These are phyloP conservation scores for Thraustochytrium striatum DNA, from an alignment of 352 stramenopile species.

Conservation along the genomic window DNA sequence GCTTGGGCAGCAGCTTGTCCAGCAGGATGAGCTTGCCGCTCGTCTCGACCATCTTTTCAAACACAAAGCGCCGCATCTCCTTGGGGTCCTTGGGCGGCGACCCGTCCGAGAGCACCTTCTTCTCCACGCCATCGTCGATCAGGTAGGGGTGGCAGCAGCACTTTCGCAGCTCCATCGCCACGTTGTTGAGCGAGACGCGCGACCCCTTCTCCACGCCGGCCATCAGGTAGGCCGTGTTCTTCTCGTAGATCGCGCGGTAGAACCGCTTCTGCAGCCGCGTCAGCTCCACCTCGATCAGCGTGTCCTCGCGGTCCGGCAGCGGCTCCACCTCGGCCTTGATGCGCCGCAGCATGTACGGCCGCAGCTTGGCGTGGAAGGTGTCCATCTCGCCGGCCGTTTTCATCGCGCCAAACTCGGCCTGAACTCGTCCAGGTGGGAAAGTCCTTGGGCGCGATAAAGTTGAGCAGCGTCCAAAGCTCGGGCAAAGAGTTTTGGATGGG, in stretches of 20 bases:
- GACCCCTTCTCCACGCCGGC: conserved; percentile 42
- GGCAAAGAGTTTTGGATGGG: conserved; percentile 98
- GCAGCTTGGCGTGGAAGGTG: conserved; percentile 47
- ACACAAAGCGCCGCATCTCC: neutral
- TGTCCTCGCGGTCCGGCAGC: conserved; percentile 96
- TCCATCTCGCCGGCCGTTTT: conserved; percentile 44
- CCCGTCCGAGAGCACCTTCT: conserved; percentile 57
- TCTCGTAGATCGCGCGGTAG: conserved; percentile 98
- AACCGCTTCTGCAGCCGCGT: conserved; percentile 99
- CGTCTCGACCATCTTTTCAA: conserved; percentile 76
- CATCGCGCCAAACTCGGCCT: conserved; percentile 79
- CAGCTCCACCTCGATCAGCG: conserved; percentile 99
- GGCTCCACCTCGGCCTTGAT: conserved; percentile 95
- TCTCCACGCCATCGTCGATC: conserved; percentile 77
- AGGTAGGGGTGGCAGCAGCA: conserved; percentile 89
- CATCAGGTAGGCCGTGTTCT: conserved; percentile 89
- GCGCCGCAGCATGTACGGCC: conserved; percentile 73
- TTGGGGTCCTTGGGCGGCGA: neutral
- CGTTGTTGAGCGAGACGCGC: conserved; percentile 59
- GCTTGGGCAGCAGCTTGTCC: conserved; percentile 93
- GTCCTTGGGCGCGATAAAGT: conserved; percentile 93
- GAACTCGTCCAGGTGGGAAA: conserved; percentile 89
- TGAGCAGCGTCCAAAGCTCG: conserved; percentile 97
- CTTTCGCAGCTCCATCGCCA: conserved; percentile 83
- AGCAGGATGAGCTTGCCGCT: conserved; percentile 97